phyloP scores from a whole-genome alignment of 345 rosid genomes.

The Arabis alpina region DNA sequence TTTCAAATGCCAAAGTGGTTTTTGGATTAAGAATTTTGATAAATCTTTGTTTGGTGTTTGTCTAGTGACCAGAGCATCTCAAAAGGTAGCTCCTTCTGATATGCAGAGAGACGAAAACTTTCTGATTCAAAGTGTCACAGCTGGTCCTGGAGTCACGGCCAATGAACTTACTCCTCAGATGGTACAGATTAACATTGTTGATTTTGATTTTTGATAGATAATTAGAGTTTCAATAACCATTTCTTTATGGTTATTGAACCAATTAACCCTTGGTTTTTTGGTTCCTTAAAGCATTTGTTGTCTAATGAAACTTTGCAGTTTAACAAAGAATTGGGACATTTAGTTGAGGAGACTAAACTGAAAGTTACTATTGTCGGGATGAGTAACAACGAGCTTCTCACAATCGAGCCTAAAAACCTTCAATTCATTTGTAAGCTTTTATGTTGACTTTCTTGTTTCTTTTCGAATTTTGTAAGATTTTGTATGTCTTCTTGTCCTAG shows the following conservation, averaged over 20 bases:
- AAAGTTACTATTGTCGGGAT: conserved; percentile 33
- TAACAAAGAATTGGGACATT: no score
- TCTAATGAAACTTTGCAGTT: no score
- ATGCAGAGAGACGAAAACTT: conserved; percentile 91
- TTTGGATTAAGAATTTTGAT: neutral
- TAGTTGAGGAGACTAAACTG: no score
- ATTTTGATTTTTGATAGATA: neutral
- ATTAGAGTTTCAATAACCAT: neutral
- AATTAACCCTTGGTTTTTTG: neutral
- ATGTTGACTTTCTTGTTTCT: conserved; percentile 45
- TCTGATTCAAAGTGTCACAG: conserved; percentile 70
- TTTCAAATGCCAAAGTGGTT: neutral
- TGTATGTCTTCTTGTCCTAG: conserved; percentile 13
- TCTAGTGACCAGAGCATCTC: conserved; percentile 91
- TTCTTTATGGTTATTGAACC: no score
- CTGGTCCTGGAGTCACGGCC: conserved; percentile 57
- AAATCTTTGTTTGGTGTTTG: conserved; percentile 19
- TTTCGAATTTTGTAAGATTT: neutral
- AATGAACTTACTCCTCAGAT: conserved; percentile 71
- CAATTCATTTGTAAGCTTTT: conserved; percentile 71
- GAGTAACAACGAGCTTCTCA: conserved; percentile 71
- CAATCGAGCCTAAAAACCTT: conserved; percentile 74
- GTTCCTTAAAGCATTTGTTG: neutral
- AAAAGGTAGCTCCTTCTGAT: conserved; percentile 75
- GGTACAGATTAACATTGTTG: conserved; percentile 46